phyloP scores from a whole-genome alignment of 78 protist genomes.

The Dictyostelium firmibasis region DNA sequence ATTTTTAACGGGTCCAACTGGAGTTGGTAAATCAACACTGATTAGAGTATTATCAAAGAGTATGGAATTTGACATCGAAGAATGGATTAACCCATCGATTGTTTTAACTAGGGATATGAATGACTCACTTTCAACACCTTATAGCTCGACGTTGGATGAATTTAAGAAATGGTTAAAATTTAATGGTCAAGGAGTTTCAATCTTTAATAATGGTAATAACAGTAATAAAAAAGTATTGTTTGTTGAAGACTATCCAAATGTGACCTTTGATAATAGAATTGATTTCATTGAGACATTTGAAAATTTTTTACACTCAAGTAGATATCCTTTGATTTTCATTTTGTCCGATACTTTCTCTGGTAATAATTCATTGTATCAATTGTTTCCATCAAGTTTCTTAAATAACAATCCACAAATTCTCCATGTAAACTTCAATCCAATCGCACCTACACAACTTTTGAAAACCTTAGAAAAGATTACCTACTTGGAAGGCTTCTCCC shows the following conservation, averaged over 20 bases:
- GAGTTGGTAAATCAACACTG: conserved; percentile 51
- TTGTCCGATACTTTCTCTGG: conserved; percentile 13
- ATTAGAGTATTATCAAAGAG: conserved; percentile 29
- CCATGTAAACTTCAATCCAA: conserved; percentile 11
- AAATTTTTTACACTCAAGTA: not conserved
- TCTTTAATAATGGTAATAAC: not conserved
- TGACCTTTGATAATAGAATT: not conserved
- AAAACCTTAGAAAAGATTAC: conserved; percentile 3
- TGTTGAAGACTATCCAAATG: conserved; percentile 47
- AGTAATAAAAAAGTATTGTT: not conserved
- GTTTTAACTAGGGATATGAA: conserved; percentile 16
- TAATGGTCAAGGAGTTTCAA: not conserved
- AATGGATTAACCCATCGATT: conserved; percentile 58
- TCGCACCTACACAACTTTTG: conserved; percentile 22
- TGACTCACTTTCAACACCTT: conserved; percentile 2
- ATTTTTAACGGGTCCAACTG: conserved; percentile 59
- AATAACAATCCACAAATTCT: not conserved
- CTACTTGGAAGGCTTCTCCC: conserved; percentile 1
- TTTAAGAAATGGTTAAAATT: conserved; percentile 57
- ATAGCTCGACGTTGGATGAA: conserved; percentile 10
- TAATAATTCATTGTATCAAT: not conserved
- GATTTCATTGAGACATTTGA: conserved; percentile 13
- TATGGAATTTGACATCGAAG: conserved; percentile 35
- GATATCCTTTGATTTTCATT: conserved; percentile 35
- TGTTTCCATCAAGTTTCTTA: not conserved